These are phyloP conservation scores for Xylaria curta DNA, from an alignment of 495 filamentous ascomycete species.

Conservation along the genomic window DNA sequence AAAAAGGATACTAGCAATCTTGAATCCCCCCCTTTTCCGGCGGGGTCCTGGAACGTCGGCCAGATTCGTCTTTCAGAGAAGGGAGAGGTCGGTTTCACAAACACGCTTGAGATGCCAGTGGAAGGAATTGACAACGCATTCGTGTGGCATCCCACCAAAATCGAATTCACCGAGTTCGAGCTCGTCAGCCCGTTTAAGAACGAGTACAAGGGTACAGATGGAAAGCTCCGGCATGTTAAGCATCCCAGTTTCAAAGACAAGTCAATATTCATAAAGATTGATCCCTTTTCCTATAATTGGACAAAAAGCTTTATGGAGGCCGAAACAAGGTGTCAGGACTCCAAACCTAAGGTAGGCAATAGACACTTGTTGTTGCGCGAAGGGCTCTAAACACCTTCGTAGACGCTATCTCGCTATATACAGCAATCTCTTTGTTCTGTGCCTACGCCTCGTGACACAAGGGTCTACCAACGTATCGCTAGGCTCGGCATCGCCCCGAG, in stretches of 20 bases:
- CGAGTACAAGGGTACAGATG: too few species aligned
- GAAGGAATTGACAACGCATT: neutral
- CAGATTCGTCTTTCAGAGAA: neutral
- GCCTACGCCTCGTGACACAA: too few species aligned
- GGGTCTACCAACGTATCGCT: neutral
- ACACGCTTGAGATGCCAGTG: neutral
- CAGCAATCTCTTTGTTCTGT: too few species aligned
- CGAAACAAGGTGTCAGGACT: too few species aligned
- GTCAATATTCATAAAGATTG: neutral
- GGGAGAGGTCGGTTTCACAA: neutral
- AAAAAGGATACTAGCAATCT: neutral
- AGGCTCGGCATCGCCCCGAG: neutral
- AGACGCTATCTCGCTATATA: too few species aligned
- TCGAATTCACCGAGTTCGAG: constrained; percentile 12
- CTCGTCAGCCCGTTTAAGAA: neutral
- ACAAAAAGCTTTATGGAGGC: neutral
- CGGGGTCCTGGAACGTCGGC: constrained; percentile 7
- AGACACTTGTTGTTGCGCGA: too few species aligned
- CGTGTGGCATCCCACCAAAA: constrained; percentile 12
- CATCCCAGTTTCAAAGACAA: neutral
- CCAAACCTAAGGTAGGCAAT: too few species aligned
- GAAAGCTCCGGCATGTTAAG: neutral
- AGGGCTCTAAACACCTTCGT: too few species aligned
- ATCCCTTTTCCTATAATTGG: neutral
- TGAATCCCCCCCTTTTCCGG: constrained; percentile 4